Conservation (phyloP, 768 basidiomycete species). For the Cystobasidium tubakii region DNA sequence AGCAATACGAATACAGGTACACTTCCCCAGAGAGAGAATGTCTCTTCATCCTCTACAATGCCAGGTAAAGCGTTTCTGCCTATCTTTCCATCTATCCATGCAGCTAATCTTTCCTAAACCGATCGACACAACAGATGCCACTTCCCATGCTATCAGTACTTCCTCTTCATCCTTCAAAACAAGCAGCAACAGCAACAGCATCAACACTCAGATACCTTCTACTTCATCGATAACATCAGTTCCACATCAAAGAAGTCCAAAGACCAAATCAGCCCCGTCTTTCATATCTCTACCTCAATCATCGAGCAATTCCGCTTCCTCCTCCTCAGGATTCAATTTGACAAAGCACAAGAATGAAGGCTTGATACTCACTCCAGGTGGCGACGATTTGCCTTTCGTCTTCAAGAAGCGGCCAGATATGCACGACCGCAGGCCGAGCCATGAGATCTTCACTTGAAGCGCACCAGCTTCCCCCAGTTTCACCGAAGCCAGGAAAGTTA, state of each 20-base stretch:
- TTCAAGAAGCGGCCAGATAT: conserved; percentile 24
- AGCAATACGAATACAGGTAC: background rate
- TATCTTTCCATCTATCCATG: background rate
- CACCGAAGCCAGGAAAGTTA: too few relatives aligned
- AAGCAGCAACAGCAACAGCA: background rate
- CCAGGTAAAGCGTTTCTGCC: background rate
- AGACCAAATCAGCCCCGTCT: background rate
- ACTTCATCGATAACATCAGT: background rate
- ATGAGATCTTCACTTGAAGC: background rate
- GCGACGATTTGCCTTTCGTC: conserved; percentile 15
- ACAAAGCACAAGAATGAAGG: background rate
- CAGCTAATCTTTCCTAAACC: too few relatives aligned
- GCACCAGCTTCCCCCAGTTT: too few relatives aligned
- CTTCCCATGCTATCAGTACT: too few relatives aligned
- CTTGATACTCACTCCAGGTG: conserved; percentile 18
- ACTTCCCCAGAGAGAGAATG: background rate
- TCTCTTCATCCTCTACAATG: background rate
- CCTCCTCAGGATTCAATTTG: background rate
- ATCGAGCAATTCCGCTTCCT: background rate
- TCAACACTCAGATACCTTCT: background rate
- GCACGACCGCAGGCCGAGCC: conserved; percentile 7
- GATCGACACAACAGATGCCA: too few relatives aligned
- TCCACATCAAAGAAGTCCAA: background rate
- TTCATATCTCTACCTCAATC: background rate
- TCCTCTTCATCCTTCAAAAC: background rate